Base-by-base conservation (phyloP, 805 yeast species). In the Starmerella bombicola region DNA sequence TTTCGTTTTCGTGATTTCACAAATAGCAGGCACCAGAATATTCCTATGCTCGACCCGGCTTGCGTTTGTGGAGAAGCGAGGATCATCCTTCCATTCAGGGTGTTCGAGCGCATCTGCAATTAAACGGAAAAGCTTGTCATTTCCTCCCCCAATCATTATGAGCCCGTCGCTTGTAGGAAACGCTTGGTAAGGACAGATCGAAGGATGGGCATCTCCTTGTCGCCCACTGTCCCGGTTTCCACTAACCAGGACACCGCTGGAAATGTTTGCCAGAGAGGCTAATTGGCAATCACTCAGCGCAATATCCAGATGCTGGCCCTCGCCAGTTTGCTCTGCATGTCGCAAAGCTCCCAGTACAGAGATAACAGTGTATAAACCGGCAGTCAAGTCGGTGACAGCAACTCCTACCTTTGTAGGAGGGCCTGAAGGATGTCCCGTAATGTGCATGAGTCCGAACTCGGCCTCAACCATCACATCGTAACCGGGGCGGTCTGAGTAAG, bases 401-500 rank as follows among this genome's bases (percentile, higher is more conserved):
- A 64, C 68, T 4, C 68, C 68, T 5, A 62, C 68, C 45, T 64
- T 64, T 19, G 62, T 64, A 1, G 68, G 67, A 10, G 60, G 63
- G 20, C 67, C 62, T 25, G 60, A 57, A 5, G 60, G 59, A 36
- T 60, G 57, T 15, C 68, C 68, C 0, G 68, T 64, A 46, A 64
- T 64, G 45, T 63, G 68, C 68, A 64, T 64, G 33, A 64, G 55
- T 2, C 68, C 68, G 48, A 63, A 60, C 46, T 64, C 68, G 6
- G 68, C 68, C 46, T 64, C 68, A 5, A 64, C 67, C 68, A 64
- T 64, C 33, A 64, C 67, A 37, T 63, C 67, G 50, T 64, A 64
- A 16, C 68, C 68, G 3, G 68, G 65, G 12, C 68, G 54, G 23
- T 51, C 41, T 6, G 54, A 43, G 47, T 54, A 61, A 5, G 67